phyloP scores from a whole-genome alignment of 2,329 filamentous ascomycete genomes.

The Venturia nashicola region DNA sequence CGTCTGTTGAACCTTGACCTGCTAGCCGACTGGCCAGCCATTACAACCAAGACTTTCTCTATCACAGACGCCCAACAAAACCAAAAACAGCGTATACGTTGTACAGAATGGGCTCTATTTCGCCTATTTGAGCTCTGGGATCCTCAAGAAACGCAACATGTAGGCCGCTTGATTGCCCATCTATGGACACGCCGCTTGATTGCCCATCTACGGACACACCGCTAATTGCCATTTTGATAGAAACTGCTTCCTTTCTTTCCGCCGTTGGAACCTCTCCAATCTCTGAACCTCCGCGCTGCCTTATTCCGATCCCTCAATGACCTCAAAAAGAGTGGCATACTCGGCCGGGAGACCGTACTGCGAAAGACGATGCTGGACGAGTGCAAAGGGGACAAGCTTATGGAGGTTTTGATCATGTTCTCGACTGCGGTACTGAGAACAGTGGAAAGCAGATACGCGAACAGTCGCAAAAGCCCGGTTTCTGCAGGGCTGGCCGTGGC shows the following conservation, averaged over 20 bases:
- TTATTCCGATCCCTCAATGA: conserved; percentile 71
- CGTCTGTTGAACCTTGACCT: conserved; percentile 70
- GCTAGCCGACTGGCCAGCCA: conserved; percentile 66
- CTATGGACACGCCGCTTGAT: conserved; percentile 13
- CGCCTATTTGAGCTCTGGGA: conserved; percentile 80
- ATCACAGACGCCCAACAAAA: conserved; percentile 53
- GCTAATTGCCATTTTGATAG: conserved; percentile 28
- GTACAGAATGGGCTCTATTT: conserved; percentile 84
- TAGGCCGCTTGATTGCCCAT: conserved; percentile 25
- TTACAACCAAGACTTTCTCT: conserved; percentile 59
- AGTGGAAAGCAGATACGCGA: conserved; percentile 33
- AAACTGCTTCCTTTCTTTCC: conserved; percentile 88
- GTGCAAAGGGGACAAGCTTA: conserved; percentile 81
- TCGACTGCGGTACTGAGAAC: conserved; percentile 74
- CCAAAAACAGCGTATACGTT: conserved; percentile 70
- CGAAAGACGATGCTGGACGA: conserved; percentile 96
- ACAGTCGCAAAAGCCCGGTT: conserved; percentile 23
- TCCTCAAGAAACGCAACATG: conserved; percentile 58
- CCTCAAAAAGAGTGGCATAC: conserved; percentile 72
- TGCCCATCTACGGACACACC: conserved; percentile 1
- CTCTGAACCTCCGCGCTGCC: conserved; percentile 75
- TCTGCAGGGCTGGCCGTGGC: conserved; percentile 25
- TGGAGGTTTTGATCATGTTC: conserved; percentile 73
- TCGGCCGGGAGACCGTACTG: conserved; percentile 68
- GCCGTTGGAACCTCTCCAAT: conserved; percentile 79